Evolutionary conservation across 2,329 filamentous ascomycete genomes (phyloP).

Genomic region (Capronia epimyces): DNA sequence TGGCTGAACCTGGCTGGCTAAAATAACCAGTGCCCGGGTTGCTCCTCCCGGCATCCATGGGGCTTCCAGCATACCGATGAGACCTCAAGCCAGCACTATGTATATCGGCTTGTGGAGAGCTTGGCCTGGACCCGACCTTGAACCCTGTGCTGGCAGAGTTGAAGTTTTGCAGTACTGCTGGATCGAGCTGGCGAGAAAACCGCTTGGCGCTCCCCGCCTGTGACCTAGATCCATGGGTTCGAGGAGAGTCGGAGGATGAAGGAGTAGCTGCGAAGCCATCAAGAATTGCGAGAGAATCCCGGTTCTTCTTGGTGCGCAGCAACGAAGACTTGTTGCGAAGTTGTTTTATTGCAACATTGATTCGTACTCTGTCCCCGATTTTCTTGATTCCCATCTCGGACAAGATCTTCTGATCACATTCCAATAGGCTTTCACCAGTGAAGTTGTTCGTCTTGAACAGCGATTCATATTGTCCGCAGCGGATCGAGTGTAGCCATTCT

Average conservation of each 20-base stretch:
- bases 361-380: conserved; percentile 88
- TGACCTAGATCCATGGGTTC: conserved; percentile 54
- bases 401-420: conserved; percentile 92
- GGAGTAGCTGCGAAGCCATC: conserved; percentile 57
- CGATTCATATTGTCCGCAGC: conserved; percentile 88
- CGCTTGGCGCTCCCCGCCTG: conserved; percentile 52
- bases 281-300: conserved; percentile 78
- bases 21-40: conserved; percentile 51
- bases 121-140: conserved; percentile 61
- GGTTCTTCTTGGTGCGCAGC: conserved; percentile 75
- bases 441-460: conserved; percentile 91
- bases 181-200: conserved; percentile 49
- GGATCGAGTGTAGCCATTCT: conserved; percentile 84
- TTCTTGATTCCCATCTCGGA: conserved; percentile 99
- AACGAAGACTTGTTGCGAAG: conserved; percentile 69
- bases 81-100: conserved; percentile 48
- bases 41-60: conserved; percentile 49
- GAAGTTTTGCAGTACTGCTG: conserved; percentile 37
- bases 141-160: conserved; percentile 38
- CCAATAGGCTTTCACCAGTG: conserved; percentile 91
- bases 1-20: conserved; percentile 50
- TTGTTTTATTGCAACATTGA: conserved; percentile 81
- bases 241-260: conserved; percentile 60
- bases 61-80: conserved; percentile 58
- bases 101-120: conserved; percentile 62